Conservation (phyloP, 345 rosid genomes). For the Euphorbia tirucalli region DNA sequence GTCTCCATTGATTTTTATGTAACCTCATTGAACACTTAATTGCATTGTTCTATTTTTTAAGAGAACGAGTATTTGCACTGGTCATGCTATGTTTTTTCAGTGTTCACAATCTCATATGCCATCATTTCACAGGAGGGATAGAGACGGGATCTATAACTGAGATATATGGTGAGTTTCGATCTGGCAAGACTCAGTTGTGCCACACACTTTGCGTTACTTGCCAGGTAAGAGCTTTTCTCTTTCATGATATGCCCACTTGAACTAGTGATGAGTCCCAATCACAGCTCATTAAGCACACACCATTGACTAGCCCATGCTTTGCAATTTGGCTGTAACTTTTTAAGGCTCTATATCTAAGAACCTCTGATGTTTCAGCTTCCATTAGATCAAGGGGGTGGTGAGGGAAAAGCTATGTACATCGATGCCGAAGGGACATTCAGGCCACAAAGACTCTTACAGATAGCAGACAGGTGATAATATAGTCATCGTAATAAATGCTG, state of each 20-base stretch:
- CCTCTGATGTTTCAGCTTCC: conserved; percentile 62
- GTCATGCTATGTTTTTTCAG: not conserved
- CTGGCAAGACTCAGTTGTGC: conserved; percentile 97
- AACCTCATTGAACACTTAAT: not conserved
- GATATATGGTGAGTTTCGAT: conserved; percentile 92
- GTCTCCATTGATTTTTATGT: not conserved
- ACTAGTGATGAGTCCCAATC: too few relatives aligned
- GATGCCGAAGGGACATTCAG: conserved; percentile 99
- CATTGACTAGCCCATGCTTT: not conserved
- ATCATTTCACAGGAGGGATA: conserved; percentile 65
- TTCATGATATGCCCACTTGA: not conserved
- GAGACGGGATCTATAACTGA: conserved; percentile 98
- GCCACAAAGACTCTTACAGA: conserved; percentile 91
- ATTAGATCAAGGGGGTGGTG: conserved; percentile 97
- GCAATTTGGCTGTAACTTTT: not conserved
- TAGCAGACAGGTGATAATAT: conserved; percentile 71
- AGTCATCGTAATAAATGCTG: conserved; percentile 12
- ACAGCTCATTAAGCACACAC: not conserved
- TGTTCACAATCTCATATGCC: conserved; percentile 18
- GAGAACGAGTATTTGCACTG: too few relatives aligned
- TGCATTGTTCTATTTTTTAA: too few relatives aligned
- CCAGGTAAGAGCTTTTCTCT: conserved; percentile 55
- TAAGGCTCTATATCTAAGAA: conserved; percentile 6
- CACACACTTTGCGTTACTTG: conserved; percentile 97
- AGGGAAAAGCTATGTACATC: conserved; percentile 97